These are phyloP conservation scores for Stachybotrys echinatus DNA, from an alignment of 2,329 filamentous ascomycete genomes.

Conservation along the genomic window DNA sequence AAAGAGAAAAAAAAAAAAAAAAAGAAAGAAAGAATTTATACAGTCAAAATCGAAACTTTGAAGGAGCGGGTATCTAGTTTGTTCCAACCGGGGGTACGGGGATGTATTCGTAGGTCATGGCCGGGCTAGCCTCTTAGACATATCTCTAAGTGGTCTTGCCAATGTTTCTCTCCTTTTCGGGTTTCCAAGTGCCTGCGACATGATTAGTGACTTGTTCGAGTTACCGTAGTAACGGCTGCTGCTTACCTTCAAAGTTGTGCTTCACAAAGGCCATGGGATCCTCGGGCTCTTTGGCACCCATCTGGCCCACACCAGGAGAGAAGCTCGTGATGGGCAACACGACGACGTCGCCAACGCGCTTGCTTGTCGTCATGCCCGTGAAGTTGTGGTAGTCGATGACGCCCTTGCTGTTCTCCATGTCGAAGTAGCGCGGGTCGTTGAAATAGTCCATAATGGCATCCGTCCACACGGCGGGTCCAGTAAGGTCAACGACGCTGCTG, in stretches of 20 bases:
- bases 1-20: no score
- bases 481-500: slow-evolving; percentile 86
- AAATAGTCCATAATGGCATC: slow-evolving; percentile 89
- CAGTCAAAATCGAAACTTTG: no score
- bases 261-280: slow-evolving; percentile 97
- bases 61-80: no score
- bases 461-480: slow-evolving; percentile 91
- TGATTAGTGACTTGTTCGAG: slow-evolving; percentile 1
- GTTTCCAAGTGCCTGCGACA: slow-evolving; percentile 66
- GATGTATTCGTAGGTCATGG: not conserved
- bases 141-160: slow-evolving; percentile 26
- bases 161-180: slow-evolving; percentile 65
- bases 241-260: slow-evolving; percentile 87
- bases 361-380: slow-evolving; percentile 75
- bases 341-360: slow-evolving; percentile 88
- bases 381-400: slow-evolving; percentile 85
- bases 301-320: slow-evolving; percentile 88
- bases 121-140: not conserved
- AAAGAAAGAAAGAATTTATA: no score
- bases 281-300: slow-evolving; percentile 82
- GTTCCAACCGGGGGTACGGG: not conserved
- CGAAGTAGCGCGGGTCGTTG: slow-evolving; percentile 85
- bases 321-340: slow-evolving; percentile 96
- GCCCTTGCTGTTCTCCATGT: slow-evolving; percentile 64
- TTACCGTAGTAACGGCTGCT: not conserved